phyloP scores from a whole-genome alignment of 2,329 filamentous ascomycete species.

The Phoma sp. region DNA sequence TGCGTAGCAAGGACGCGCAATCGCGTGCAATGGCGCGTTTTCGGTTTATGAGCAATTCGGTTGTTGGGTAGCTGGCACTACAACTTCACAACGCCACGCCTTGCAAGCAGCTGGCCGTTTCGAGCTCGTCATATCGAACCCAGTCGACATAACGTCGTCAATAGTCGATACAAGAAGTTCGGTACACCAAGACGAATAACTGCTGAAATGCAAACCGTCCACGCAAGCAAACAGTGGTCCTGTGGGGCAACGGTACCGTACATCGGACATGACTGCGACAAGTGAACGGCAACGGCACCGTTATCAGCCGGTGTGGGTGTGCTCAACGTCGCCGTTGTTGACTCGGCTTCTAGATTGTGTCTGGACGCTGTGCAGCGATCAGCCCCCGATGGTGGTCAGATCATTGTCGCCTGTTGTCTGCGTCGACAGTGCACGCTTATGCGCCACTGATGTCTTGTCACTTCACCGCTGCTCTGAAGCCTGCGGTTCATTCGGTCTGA shows the following conservation, averaged over 20 bases:
- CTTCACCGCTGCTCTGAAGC: constrained; percentile 10
- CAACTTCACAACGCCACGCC: background rate
- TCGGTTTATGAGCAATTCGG: background rate
- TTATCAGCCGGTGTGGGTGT: constrained; percentile 1
- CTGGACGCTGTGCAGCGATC: background rate
- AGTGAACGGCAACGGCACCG: constrained; percentile 5
- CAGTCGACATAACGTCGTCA: background rate
- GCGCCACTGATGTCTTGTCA: background rate
- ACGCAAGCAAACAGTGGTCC: constrained; percentile 13
- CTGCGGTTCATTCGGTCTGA: background rate
- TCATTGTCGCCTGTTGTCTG: constrained; percentile 1
- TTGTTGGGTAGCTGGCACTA: background rate
- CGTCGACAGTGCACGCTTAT: constrained; percentile 6
- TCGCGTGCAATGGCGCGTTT: background rate
- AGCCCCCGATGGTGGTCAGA: constrained; percentile 3
- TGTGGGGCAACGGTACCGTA: constrained; percentile 8
- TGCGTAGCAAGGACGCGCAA: background rate
- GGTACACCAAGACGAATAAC: background rate
- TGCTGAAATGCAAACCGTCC: background rate
- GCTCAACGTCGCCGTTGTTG: constrained; percentile 3
- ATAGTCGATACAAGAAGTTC: background rate
- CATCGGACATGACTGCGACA: constrained; percentile 1
- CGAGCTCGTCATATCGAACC: background rate
- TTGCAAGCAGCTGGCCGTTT: constrained; percentile 2
- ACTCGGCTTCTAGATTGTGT: background rate